phyloP scores from a whole-genome alignment of 163 green algal genomes.

The Chlorella variabilis region DNA sequence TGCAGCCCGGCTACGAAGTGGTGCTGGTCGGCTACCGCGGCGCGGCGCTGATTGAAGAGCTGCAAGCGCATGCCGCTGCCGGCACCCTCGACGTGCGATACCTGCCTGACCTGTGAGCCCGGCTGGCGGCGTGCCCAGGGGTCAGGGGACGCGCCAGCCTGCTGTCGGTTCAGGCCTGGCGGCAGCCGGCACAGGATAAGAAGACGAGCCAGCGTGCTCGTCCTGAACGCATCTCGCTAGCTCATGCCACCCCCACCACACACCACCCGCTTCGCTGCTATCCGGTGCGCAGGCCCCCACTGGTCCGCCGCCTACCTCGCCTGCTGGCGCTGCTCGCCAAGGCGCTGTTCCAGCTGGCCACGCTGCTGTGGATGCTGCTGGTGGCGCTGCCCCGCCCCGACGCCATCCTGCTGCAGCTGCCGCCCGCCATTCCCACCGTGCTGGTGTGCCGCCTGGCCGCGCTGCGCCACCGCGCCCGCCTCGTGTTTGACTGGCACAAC shows the following conservation, averaged over 20 bases:
- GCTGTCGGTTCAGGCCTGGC: too few species aligned
- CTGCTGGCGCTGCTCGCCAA: slow-evolving; percentile 73
- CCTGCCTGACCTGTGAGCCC: slow-evolving; percentile 44
- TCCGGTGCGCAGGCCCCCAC: slow-evolving; percentile 23
- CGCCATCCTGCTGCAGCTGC: slow-evolving; percentile 87
- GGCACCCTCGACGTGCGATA: slow-evolving; percentile 35
- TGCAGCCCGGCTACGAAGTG: slow-evolving; percentile 37
- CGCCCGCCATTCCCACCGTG: slow-evolving; percentile 92
- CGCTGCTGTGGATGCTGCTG: slow-evolving; percentile 65
- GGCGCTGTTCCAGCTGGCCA: slow-evolving; percentile 66
- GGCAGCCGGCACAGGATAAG: too few species aligned
- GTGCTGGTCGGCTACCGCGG: slow-evolving; percentile 41
- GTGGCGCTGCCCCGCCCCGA: slow-evolving; percentile 41
- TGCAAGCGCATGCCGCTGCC: slow-evolving; percentile 6
- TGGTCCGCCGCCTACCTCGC: slow-evolving; percentile 48
- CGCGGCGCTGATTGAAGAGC: slow-evolving; percentile 35
- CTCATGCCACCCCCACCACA: too few species aligned
- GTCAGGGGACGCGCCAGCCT: too few species aligned
- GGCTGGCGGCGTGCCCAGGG: too few species aligned
- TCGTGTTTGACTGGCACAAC: slow-evolving; percentile 99
- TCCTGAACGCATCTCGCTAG: too few species aligned
- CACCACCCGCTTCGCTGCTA: too few species aligned
- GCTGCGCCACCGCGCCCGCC: slow-evolving; percentile 60
- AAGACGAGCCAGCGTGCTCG: too few species aligned
- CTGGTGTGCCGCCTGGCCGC: slow-evolving; percentile 75